Percentiles rank a stretch among this genome's conserved stretches.
Evolutionary conservation across 257 asterid genomes (phyloP).

Genomic region (Solanum pennellii): DNA sequence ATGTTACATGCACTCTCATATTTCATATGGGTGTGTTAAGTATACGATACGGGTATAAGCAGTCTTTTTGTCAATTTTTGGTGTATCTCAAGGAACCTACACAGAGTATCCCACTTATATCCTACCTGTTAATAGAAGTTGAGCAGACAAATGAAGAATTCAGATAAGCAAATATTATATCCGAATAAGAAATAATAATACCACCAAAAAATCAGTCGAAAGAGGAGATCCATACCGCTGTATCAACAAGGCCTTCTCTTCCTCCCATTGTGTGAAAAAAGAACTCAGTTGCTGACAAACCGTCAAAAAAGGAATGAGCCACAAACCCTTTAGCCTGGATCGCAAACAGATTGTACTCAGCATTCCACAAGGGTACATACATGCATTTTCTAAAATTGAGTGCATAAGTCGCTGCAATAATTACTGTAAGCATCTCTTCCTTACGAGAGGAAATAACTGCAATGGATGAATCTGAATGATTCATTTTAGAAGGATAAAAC

Average conservation of each 20-base stretch:
- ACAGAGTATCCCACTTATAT: not conserved
- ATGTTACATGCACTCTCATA: not conserved
- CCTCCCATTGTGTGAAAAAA: constrained; percentile 99
- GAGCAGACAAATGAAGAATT: not conserved
- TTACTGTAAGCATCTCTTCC: not conserved
- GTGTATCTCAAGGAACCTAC: not conserved
- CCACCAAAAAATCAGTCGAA: not conserved
- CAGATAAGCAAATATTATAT: not conserved
- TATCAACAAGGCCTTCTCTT: constrained; percentile 98
- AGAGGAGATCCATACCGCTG: constrained; percentile 59
- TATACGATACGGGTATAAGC: not conserved
- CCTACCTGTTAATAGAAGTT: not conserved
- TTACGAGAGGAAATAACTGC: not conserved
- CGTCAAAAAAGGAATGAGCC: constrained; percentile 88
- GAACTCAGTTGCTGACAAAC: constrained; percentile 83
- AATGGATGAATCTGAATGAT: not conserved
- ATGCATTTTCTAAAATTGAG: not conserved
- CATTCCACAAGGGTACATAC: not conserved
- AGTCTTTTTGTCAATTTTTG: not conserved
- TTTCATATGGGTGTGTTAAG: not conserved
- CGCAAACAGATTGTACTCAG: not conserved
- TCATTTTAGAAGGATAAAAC: not conserved
- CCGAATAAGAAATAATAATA: not conserved
- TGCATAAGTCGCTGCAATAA: not conserved
- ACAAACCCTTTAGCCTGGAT: constrained; percentile 95